These are phyloP conservation scores for Scytalidium sp. DNA, from an alignment of 2,329 filamentous ascomycete genomes.

Conservation along the genomic window DNA sequence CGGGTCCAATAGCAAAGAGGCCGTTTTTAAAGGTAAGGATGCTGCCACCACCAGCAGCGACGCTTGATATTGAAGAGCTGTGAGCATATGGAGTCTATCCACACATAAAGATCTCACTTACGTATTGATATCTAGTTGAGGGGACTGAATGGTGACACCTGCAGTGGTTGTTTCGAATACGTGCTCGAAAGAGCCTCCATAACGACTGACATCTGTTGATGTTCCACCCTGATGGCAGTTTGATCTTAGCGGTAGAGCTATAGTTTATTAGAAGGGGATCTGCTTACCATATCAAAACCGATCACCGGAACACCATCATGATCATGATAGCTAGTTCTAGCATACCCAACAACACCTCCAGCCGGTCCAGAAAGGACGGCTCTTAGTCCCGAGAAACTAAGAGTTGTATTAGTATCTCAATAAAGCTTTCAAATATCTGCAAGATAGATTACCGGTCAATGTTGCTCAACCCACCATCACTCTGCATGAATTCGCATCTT, in stretches of 20 bases:
- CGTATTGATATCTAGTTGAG: slow-evolving; percentile 82
- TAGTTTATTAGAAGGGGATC: neutral
- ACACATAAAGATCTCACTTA: too few relatives aligned
- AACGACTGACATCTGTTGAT: slow-evolving; percentile 65
- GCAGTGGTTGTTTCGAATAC: slow-evolving; percentile 77
- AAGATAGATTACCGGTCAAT: too few relatives aligned
- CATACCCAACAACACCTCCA: slow-evolving; percentile 64
- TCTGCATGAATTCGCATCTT: slow-evolving; percentile 68
- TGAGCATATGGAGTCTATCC: too few relatives aligned
- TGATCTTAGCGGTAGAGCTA: too few relatives aligned
- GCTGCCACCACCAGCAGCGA: slow-evolving; percentile 39
- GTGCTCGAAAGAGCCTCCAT: slow-evolving; percentile 64
- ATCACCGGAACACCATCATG: slow-evolving; percentile 64
- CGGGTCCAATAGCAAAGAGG: slow-evolving; percentile 68
- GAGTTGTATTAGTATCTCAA: slow-evolving; percentile 37
- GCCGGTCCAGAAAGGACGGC: slow-evolving; percentile 66
- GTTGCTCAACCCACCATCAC: slow-evolving; percentile 34
- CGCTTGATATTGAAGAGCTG: too few relatives aligned
- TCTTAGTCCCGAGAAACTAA: slow-evolving; percentile 57
- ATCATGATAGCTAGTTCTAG: slow-evolving; percentile 61
- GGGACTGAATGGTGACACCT: slow-evolving; percentile 74
- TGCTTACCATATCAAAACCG: slow-evolving; percentile 62
- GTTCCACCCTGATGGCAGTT: slow-evolving; percentile 52
- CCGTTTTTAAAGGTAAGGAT: slow-evolving; percentile 67
- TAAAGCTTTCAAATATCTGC: slow-evolving; percentile 36